Percentiles rank a stretch among this genome's conserved stretches.
These are phyloP conservation scores for Talaromyces sp. DNA, from an alignment of 2,329 filamentous ascomycete genomes.

Conservation along the genomic window DNA sequence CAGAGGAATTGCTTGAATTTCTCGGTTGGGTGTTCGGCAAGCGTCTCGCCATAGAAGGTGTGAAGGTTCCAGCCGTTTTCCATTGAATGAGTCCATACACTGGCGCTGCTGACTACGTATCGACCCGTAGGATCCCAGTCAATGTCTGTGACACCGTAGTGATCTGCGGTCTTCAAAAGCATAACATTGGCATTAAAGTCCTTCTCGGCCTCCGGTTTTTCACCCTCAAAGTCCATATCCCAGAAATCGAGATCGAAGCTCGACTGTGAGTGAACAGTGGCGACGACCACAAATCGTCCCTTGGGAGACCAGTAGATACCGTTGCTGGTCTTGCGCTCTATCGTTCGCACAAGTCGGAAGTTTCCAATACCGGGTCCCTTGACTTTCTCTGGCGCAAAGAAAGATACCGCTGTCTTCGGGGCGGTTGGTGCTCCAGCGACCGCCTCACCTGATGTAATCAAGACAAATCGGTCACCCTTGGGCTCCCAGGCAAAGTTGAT, in stretches of 20 bases:
- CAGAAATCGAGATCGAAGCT: constrained; percentile 96
- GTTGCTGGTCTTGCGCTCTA: constrained; percentile 99
- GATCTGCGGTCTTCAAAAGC: constrained; percentile 86
- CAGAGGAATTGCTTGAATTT: constrained; percentile 98
- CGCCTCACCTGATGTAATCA: constrained; percentile 90
- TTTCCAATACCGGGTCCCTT: constrained; percentile 79
- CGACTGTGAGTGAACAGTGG: constrained; percentile 86
- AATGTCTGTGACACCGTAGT: constrained; percentile 96
- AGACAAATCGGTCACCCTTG: constrained; percentile 93
- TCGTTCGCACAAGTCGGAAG: constrained; percentile 91
- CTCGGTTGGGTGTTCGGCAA: constrained; percentile 86
- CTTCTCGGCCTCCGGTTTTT: constrained; percentile 89
- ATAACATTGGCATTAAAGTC: constrained; percentile 91
- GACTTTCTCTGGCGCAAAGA: constrained; percentile 94
- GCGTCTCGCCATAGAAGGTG: constrained; percentile 84
- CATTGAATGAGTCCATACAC: constrained; percentile 97
- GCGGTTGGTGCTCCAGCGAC: constrained; percentile 71
- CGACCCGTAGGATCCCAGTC: constrained; percentile 97
- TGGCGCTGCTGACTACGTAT: constrained; percentile 89
- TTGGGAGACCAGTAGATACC: constrained; percentile 98
- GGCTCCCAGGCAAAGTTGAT: constrained; percentile 99
- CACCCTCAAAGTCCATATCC: constrained; percentile 96
- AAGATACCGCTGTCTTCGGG: constrained; percentile 89
- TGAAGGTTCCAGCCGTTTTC: constrained; percentile 99
- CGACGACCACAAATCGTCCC: constrained; percentile 90